A percentile compares a stretch with the other conserved stretches of the same genome.
Evolutionary conservation across 805 yeast genomes (phyloP).

Genomic region (Candida ulmi): DNA sequence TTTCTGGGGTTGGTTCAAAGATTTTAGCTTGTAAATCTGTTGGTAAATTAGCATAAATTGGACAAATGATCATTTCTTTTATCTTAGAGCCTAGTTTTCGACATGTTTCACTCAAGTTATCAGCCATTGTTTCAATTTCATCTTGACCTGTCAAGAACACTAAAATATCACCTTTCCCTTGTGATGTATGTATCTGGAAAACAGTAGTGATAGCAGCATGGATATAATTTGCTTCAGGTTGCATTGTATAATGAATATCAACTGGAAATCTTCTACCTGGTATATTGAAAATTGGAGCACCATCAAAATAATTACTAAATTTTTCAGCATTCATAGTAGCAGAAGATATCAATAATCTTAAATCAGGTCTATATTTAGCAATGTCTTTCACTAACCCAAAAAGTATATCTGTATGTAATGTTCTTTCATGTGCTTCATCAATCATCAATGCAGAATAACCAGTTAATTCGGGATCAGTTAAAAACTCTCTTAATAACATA

Average conservation of each 20-base stretch:
- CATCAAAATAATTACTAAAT: conserved; percentile 74
- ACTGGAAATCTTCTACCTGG: conserved; percentile 96
- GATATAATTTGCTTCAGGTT: conserved; percentile 86
- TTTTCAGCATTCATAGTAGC: conserved; percentile 92
- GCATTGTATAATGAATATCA: conserved; percentile 72
- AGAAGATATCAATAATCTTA: conserved; percentile 78
- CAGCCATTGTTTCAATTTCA: conserved; percentile 82
- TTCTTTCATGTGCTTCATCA: conserved; percentile 97
- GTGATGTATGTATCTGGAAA: conserved; percentile 76
- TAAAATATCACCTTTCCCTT: conserved; percentile 75
- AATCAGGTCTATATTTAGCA: conserved; percentile 53
- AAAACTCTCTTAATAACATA: conserved; percentile 81
- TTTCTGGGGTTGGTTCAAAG: conserved; percentile 81
- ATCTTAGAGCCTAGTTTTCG: conserved; percentile 47
- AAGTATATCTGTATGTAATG: conserved; percentile 82
- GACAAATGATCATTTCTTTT: conserved; percentile 65
- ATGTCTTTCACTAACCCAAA: conserved; percentile 78
- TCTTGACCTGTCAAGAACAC: conserved; percentile 96
- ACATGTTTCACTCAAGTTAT: conserved; percentile 60
- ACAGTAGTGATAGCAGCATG: conserved; percentile 87
- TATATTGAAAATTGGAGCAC: conserved; percentile 81
- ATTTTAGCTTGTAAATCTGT: conserved; percentile 75
- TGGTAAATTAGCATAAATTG: conserved; percentile 89
- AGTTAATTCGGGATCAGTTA: conserved; percentile 65
- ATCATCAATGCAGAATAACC: conserved; percentile 81